Base-by-base conservation (phyloP, 768 basidiomycete species). In the Phallus indusiatus region DNA sequence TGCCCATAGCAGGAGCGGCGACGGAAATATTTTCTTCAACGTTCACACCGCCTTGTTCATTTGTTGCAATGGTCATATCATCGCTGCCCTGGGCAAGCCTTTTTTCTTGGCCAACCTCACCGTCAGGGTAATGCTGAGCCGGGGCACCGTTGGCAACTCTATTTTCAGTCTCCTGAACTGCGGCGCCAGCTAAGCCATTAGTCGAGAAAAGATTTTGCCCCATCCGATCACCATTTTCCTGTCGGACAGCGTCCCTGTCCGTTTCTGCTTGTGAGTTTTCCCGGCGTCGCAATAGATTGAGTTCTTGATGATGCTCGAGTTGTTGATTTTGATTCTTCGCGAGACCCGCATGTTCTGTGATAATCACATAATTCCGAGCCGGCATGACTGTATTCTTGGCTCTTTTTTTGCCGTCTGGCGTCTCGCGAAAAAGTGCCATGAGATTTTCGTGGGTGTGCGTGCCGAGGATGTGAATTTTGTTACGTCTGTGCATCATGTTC, bases 321-420 rank as follows among this genome's bases (percentile, higher is more conserved):
- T n/a, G n/a, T n/a, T n/a, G 42, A 42, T 42, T 2, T 12, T 24
- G 28, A 35, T 35, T 55, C 12, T 47, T 33, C 21, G 49, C 20
- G 8, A 59, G 56, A 35, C 61, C 62, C 9, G 60, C 55, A 47
- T 63, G 62, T 55, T 63, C 62, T 16, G 62, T 61, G 28, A 63
- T 61, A 47, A 63, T 61, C 6, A 50, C 54, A 54, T 58, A 63
- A 49, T 63, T 63, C 46, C 61, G 55, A 10, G 53, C 53, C 5
- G 61, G 59, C 61, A 62, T 58, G 10, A 60, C 61, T 34, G 49
- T 53, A 47, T 42, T 46, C 17, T 33, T 58, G 16, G 35, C 35
- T 50, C 60, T 60, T 60, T 24, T 47, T 37, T 63, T 61, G 8
- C 62, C 62, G 11, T 63, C 54, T 9, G 62, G 55, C 21, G 60